Evolutionary conservation across 2,329 filamentous ascomycete species (phyloP).

Genomic region (Penicillium oxalicum): DNA sequence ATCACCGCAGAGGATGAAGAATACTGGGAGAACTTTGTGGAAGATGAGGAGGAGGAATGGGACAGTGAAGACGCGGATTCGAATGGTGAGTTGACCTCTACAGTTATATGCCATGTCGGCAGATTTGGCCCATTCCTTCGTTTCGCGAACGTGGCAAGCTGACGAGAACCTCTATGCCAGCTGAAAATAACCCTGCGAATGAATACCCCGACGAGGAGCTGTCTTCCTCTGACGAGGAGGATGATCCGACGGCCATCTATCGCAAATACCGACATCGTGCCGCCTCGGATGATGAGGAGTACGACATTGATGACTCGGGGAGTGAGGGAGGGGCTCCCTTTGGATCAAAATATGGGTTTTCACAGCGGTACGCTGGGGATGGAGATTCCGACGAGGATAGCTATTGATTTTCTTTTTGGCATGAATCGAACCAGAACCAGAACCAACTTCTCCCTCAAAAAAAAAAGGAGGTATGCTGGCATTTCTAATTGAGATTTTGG

Average conservation of each 20-base stretch:
- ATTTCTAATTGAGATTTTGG: too few species aligned
- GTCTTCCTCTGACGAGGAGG: slow-evolving; percentile 43
- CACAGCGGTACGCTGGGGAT: slow-evolving; percentile 17
- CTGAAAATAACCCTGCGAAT: slow-evolving; percentile 47
- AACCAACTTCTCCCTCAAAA: too few species aligned
- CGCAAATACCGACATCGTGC: slow-evolving; percentile 36
- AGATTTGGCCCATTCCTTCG: too few species aligned
- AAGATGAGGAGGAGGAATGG: slow-evolving; percentile 51
- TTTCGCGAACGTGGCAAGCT: background rate
- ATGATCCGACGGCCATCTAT: slow-evolving; percentile 34
- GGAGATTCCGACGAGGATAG: slow-evolving; percentile 27
- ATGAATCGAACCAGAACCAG: too few species aligned
- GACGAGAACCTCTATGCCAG: slow-evolving; percentile 20
- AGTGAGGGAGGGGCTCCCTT: slow-evolving; percentile 26
- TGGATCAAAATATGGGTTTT: slow-evolving; percentile 18
- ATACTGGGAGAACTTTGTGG: slow-evolving; percentile 53
- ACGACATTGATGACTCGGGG: slow-evolving; percentile 34
- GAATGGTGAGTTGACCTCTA: slow-evolving; percentile 42
- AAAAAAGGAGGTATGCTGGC: too few species aligned
- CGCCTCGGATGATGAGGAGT: slow-evolving; percentile 43
- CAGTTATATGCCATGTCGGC: too few species aligned
- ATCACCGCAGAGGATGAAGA: slow-evolving; percentile 43
- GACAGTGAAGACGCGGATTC: slow-evolving; percentile 59
- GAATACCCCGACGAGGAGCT: slow-evolving; percentile 49
- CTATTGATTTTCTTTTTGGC: background rate